Base-by-base conservation (phyloP, 1,284 basidiomycete genomes). In the Heimioporus retisporus region DNA sequence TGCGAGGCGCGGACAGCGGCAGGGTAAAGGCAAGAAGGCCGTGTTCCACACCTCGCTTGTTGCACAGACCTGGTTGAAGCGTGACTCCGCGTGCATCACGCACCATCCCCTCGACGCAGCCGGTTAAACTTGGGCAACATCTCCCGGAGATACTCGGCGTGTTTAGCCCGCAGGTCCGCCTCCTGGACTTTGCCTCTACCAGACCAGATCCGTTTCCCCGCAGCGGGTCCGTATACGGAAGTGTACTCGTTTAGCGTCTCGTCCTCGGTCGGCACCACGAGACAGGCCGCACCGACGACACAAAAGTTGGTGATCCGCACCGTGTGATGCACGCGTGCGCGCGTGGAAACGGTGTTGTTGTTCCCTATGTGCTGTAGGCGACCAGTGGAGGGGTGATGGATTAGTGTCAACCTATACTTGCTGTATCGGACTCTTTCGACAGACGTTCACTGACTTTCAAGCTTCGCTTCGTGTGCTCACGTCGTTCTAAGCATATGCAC, bases 81-180 rank as follows among this genome's bases (percentile, higher is more conserved):
- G 19, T 55, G 31, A 4, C 11, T 25, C 16, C 28, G 21, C 13
- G 25, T 10, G 31, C 14, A 35, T 80, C 71, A 87, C 59, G 80
- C 76, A 43, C 84, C 88, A 69, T 91, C 90, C 19, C 88, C 89
- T 66, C 87, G 81, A 67, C 91, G 81, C 63, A 93, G 75, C 54
- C 93, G 80, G 77, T 94, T 95, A 74, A 95, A 96, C 83, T 96
- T 96, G 61, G 95, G 95, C 59, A 96, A 75, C 87, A 96, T 94
- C 75, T 98, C 96, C 56, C 91, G 83, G 56, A 99, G 83, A 79
- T 97, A 98, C 70, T 97, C 95, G 6, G 92, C 89, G 74, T 98
- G 96, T 77, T 98, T 98, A 50, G 88, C 83, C 65, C 96, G 85
- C 64, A 98, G 79, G 72, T 95, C 95, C 51, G 86, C 87, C 75